Evolutionary conservation across 1,284 basidiomycete genomes (phyloP).

Genomic region (Ceratobasidium papillatum): DNA sequence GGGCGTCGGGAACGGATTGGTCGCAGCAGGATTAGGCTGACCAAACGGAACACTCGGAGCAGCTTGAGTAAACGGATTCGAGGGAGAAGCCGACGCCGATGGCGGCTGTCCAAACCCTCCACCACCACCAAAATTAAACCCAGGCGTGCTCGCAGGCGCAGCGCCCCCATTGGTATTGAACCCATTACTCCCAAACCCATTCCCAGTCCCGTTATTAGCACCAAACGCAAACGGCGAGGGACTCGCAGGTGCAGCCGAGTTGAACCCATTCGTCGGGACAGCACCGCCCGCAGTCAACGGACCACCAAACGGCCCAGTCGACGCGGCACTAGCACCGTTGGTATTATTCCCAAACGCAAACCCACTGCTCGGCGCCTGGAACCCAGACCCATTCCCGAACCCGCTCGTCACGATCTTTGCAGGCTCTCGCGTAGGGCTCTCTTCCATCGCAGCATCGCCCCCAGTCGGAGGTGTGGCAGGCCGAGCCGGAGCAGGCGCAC

Average conservation of each 20-base stretch:
- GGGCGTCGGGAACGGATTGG: conserved; percentile 25
- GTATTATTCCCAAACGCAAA: conserved; percentile 26
- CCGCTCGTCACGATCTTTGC: conserved; percentile 37
- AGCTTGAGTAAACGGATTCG: conserved; percentile 25
- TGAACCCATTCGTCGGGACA: conserved; percentile 19
- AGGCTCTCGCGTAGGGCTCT: conserved; percentile 62
- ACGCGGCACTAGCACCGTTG: neutral
- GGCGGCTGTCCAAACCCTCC: conserved; percentile 20
- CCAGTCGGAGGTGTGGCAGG: conserved; percentile 47
- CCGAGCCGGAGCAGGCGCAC: conserved; percentile 24
- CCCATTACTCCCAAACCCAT: conserved; percentile 21
- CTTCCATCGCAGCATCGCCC: conserved; percentile 71
- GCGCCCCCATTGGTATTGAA: conserved; percentile 2
- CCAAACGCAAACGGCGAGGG: conserved; percentile 28
- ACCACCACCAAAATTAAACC: conserved; percentile 18
- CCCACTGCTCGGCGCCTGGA: neutral
- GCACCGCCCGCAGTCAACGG: conserved; percentile 5
- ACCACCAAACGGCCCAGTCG: conserved; percentile 24
- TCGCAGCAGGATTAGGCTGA: conserved; percentile 18
- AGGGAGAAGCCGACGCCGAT: conserved; percentile 23
- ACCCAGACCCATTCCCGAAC: conserved; percentile 4
- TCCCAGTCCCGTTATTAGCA: conserved; percentile 1
- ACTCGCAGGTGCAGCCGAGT: conserved; percentile 12
- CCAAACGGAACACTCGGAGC: conserved; percentile 19
- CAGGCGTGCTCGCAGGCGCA: neutral